Evolutionary conservation across 106 monocot genomes (phyloP).

Genomic region (Allium cepa): DNA sequence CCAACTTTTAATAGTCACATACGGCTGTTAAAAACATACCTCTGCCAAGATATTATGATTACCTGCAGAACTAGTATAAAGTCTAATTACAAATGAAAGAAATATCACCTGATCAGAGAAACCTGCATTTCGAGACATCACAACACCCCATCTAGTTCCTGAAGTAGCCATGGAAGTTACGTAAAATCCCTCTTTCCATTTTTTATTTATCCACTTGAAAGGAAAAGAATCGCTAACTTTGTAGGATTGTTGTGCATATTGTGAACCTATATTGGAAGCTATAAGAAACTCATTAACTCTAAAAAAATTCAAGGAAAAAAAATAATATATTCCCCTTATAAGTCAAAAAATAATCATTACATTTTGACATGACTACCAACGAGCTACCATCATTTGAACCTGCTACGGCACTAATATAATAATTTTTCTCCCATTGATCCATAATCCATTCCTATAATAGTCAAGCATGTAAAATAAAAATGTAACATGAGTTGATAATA

Average conservation of each 20-base stretch:
- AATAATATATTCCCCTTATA: neutral
- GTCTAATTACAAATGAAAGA: no score
- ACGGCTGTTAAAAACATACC: neutral
- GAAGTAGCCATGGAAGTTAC: constrained; percentile 89
- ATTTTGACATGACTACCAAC: constrained; percentile 85
- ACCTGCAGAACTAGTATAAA: no score
- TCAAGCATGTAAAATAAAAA: neutral
- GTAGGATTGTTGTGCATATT: constrained; percentile 78
- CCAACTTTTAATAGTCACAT: neutral
- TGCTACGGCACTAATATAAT: constrained; percentile 76
- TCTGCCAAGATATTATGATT: neutral
- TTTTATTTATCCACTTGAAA: constrained; percentile 94
- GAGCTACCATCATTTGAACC: constrained; percentile 75
- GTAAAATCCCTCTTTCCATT: constrained; percentile 81
- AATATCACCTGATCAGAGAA: constrained; percentile 65
- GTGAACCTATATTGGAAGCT: constrained; percentile 37
- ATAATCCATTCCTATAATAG: constrained; percentile 76
- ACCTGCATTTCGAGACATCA: constrained; percentile 79
- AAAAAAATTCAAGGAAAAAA: constrained; percentile 3
- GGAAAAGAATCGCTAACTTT: constrained; percentile 91
- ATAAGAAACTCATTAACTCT: constrained; percentile 2
- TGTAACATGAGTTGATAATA: neutral
- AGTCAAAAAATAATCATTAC: constrained; percentile 14
- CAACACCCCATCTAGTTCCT: constrained; percentile 75
- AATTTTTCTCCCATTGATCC: constrained; percentile 93